phyloP scores from a whole-genome alignment of 2,329 filamentous ascomycete genomes.

The Ophiostoma perfectum region DNA sequence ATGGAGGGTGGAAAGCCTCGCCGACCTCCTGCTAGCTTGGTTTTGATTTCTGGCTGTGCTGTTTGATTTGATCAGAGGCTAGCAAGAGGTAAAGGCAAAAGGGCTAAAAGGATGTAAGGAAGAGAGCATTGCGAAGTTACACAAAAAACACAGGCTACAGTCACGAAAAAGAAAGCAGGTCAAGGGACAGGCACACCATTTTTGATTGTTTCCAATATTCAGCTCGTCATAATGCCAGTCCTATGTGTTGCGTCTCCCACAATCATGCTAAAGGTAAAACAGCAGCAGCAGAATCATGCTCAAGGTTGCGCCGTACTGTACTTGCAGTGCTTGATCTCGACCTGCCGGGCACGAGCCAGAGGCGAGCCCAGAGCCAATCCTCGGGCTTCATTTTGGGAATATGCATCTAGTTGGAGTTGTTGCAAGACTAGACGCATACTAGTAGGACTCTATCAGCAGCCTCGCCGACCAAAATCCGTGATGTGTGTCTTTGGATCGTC shows the following conservation, averaged over 20 bases:
- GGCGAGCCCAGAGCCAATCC: background rate
- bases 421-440: background rate
- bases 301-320: no score
- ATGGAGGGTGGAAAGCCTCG: background rate
- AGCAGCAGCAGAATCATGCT: no score
- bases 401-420: background rate
- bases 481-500: conserved; percentile 8
- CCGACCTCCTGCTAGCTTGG: conserved; percentile 2
- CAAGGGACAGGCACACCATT: background rate
- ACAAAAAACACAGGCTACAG: background rate
- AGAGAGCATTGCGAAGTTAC: background rate
- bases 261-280: no score
- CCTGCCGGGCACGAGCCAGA: background rate
- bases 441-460: conserved; percentile 1
- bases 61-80: background rate
- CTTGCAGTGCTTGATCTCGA: background rate
- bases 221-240: no score
- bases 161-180: background rate
- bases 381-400: conserved; percentile 3
- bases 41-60: background rate
- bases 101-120: background rate
- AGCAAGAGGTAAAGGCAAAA: background rate
- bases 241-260: no score
- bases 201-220: no score
- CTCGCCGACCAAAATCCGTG: conserved; percentile 3